These are phyloP conservation scores for Colletotrichum liriopes DNA, from an alignment of 2,329 filamentous ascomycete genomes.

Conservation along the genomic window DNA sequence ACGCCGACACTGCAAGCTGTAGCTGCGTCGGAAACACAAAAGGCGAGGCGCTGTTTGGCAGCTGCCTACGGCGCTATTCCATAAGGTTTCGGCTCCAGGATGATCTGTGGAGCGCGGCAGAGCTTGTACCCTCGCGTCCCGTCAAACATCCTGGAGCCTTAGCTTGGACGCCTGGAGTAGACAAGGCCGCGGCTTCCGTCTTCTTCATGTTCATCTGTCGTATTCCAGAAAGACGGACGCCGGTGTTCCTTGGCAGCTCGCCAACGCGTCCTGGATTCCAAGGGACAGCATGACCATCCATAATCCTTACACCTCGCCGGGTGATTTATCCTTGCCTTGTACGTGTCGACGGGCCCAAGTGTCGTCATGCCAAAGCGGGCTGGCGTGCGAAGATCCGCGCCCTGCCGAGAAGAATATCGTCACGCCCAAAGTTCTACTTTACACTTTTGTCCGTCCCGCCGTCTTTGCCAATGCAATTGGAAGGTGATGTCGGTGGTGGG, in stretches of 20 bases:
- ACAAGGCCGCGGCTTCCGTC: neutral
- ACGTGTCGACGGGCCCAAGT: neutral
- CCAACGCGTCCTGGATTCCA: neutral
- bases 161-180: neutral
- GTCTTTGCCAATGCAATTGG: neutral
- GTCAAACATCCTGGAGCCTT: neutral
- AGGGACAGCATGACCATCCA: neutral
- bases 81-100: neutral
- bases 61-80: neutral
- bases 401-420: no score
- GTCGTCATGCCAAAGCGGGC: neutral
- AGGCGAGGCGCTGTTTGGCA: neutral
- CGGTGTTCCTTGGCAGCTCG: neutral
- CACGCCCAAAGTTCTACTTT: no score
- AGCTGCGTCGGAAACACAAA: neutral
- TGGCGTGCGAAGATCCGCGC: neutral
- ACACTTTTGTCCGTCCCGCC: neutral
- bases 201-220: neutral
- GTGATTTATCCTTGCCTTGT: neutral
- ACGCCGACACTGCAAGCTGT: neutral
- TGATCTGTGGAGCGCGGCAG: neutral
- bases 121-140: neutral
- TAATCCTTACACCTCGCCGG: neutral
- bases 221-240: neutral
- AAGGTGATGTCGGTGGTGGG: neutral